Evolutionary conservation across 129 eudicot genomes (phyloP), one percentile per base, ranked within the genome.

Genomic region (Cynara cardunculus): DNA sequence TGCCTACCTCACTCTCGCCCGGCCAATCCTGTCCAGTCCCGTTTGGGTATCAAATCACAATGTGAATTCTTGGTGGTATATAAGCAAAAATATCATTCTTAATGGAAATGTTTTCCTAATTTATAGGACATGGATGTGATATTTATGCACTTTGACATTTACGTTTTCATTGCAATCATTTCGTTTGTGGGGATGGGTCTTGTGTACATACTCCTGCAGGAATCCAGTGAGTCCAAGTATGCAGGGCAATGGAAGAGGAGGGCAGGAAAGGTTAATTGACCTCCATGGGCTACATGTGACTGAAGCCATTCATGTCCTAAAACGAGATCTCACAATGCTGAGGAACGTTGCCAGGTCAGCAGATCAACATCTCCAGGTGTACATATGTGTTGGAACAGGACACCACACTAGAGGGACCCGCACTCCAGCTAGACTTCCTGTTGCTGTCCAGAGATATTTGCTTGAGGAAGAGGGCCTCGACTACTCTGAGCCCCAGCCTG

Each of bases 381-480:
- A 87, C 84, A 87, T 94, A 73, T 87, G 97, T 80, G 96, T 94
- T 32, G 98, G 98, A 77, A 91, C 98, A 1, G 98, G 97, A 14
- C 98, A 89, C 86, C 97, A 91, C 81, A 94, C 92, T 12, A 84
- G 96, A 73, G 98, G 97, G 39, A 62, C 97, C 35, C 97, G 91
- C 73, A 88, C 95, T 39, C 93, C 96, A 16, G 89, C 95, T 69
- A 85, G 98, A 79, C 96, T 94, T 64, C 97, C 97, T 5, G 82
- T 87, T 81, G 93, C 93, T 30, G 96, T 94, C 72, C 96, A 91
- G 82, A 89, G 90, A 69, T 94, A 90, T 82, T 89, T 94, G 76
- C 93, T 94, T 11, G 97, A 91, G 74, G 98, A 93, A 25, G 98
- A 94, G 73, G 96, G 98, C 74, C 92, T 94, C 0, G 94, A 94